Evolutionary conservation across 2,329 filamentous ascomycete genomes (phyloP).

Genomic region (Coniochaeta sp.): DNA sequence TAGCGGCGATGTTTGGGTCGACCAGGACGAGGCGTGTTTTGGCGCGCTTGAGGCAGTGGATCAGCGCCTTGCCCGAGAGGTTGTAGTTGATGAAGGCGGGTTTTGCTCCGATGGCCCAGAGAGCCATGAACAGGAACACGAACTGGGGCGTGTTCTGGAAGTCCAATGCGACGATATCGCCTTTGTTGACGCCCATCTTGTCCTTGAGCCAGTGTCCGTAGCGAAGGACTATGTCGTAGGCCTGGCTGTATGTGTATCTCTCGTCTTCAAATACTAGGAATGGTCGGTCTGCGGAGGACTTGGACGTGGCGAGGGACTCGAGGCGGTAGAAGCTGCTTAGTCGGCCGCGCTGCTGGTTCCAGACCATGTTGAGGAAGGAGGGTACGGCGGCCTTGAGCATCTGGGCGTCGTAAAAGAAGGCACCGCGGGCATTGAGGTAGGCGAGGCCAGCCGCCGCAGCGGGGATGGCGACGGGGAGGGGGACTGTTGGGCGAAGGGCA

Average conservation of each 20-base stretch:
- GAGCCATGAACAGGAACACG: slow-evolving; percentile 65
- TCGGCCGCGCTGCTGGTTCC: slow-evolving; percentile 49
- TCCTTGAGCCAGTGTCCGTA: slow-evolving; percentile 71
- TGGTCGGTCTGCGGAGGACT: slow-evolving; percentile 41
- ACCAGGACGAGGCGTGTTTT: slow-evolving; percentile 62
- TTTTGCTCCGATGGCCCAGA: slow-evolving; percentile 78
- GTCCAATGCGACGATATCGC: slow-evolving; percentile 74
- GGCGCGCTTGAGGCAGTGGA: slow-evolving; percentile 67
- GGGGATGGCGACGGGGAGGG: slow-evolving; percentile 47
- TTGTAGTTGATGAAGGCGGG: slow-evolving; percentile 90
- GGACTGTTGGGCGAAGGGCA: slow-evolving; percentile 28
- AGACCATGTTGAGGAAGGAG: slow-evolving; percentile 31
- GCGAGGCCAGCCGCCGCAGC: slow-evolving; percentile 61
- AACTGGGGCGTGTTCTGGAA: slow-evolving; percentile 78
- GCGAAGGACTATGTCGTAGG: slow-evolving; percentile 62
- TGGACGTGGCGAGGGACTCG: slow-evolving; percentile 54
- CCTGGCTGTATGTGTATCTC: slow-evolving; percentile 67
- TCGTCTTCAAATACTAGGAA: slow-evolving; percentile 64
- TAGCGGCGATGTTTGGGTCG: slow-evolving; percentile 51
- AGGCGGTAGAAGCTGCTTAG: slow-evolving; percentile 70
- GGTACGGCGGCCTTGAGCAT: slow-evolving; percentile 50
- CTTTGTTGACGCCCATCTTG: slow-evolving; percentile 54
- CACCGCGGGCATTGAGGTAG: slow-evolving; percentile 68
- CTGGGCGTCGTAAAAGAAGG: slow-evolving; percentile 57
- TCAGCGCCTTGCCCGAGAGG: slow-evolving; percentile 60